phyloP scores from a whole-genome alignment of 2,329 filamentous ascomycete genomes.

The Plectosphaerella sp. region DNA sequence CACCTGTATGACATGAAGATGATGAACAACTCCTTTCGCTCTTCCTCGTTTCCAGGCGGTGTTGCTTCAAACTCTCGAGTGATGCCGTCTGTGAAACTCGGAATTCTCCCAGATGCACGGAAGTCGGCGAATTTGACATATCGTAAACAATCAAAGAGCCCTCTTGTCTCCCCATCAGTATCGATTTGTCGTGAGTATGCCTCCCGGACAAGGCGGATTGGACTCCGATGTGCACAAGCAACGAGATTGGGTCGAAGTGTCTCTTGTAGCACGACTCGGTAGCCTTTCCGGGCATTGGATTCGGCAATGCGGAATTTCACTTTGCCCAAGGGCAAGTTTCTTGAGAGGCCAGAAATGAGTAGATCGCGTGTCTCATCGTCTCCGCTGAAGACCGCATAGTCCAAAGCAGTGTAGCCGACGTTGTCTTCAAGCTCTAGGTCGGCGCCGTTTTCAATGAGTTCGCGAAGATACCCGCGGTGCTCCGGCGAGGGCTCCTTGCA shows the following conservation, averaged over 20 bases:
- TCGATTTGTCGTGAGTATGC: too few relatives aligned
- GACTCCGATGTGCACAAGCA: constrained; percentile 17
- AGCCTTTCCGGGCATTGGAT: constrained; percentile 24
- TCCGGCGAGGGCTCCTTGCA: constrained; percentile 32
- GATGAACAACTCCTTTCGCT: constrained; percentile 14
- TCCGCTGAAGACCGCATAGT: constrained; percentile 28
- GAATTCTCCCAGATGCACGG: constrained; percentile 15
- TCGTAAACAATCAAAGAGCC: constrained; percentile 21
- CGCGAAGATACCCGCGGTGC: constrained; percentile 24
- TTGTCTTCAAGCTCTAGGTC: constrained; percentile 25
- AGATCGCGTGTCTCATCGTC: constrained; percentile 18
- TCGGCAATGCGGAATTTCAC: constrained; percentile 8
- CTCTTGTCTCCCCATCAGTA: not conserved
- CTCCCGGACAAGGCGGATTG: constrained; percentile 2
- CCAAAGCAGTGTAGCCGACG: constrained; percentile 29
- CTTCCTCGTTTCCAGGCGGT: not conserved
- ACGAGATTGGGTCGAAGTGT: constrained; percentile 19
- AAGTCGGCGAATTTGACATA: constrained; percentile 23
- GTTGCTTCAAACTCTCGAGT: constrained; percentile 5
- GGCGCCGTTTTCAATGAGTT: constrained; percentile 25
- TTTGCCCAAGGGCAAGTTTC: constrained; percentile 4
- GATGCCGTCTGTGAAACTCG: constrained; percentile 17
- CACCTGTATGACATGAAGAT: constrained; percentile 31
- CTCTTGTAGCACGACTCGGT: constrained; percentile 30
- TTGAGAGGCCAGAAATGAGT: constrained; percentile 19